phyloP scores from a whole-genome alignment of 2,329 filamentous ascomycete genomes.

The Ophiocordyceps sinensis region DNA sequence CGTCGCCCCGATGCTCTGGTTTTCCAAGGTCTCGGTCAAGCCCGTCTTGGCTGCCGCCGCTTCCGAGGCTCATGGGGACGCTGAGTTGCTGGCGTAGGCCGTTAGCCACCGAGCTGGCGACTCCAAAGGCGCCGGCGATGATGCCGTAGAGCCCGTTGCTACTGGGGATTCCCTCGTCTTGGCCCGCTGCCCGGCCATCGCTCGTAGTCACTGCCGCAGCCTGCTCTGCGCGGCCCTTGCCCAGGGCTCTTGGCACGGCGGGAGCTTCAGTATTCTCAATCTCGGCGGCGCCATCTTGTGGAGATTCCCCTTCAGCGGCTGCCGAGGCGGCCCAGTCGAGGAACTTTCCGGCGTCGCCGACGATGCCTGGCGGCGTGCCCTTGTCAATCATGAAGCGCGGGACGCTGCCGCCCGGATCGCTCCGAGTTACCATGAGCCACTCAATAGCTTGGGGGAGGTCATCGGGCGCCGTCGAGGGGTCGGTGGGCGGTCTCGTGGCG shows the following conservation, averaged over 20 bases:
- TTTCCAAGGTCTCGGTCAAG: constrained; percentile 8
- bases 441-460: constrained; percentile 36
- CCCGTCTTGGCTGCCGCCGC: constrained; percentile 12
- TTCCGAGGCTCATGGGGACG: constrained; percentile 12
- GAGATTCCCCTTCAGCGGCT: constrained; percentile 6
- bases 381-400: constrained; percentile 86
- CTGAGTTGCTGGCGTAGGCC: constrained; percentile 17
- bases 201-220: not conserved
- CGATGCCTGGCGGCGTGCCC: constrained; percentile 69
- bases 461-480: not conserved
- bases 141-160: constrained; percentile 40
- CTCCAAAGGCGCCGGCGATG: constrained; percentile 36
- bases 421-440: constrained; percentile 87
- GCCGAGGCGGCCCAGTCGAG: constrained; percentile 52
- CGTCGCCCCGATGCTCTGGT: constrained; percentile 9
- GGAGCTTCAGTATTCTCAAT: not conserved
- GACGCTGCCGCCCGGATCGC: constrained; percentile 77
- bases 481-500: constrained; percentile 1
- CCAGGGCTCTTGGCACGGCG: not conserved
- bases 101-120: constrained; percentile 30
- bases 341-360: constrained; percentile 67
- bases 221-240: not conserved
- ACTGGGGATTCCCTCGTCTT: constrained; percentile 19
- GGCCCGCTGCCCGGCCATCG: constrained; percentile 4
- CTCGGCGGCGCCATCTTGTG: not conserved